A percentile compares a stretch with the other conserved stretches of the same genome.
Evolutionary conservation across 2,329 filamentous ascomycete genomes (phyloP).

Genomic region (Stachybotrys echinatus): DNA sequence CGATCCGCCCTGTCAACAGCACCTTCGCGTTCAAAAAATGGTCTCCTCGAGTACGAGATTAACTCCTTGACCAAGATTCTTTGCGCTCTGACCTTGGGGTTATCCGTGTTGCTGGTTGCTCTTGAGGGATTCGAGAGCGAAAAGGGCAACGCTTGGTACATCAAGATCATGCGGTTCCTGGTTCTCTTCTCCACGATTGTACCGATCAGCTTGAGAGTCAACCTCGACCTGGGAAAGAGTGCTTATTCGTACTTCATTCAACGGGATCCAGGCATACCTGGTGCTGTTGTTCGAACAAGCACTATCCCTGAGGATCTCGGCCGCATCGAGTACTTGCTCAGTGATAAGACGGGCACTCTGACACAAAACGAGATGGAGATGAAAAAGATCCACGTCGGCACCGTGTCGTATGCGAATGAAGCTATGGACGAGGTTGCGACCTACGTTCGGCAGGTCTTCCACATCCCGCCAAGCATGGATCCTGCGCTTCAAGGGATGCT

Average conservation of each 20-base stretch:
- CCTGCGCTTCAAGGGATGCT: slow-evolving; percentile 43
- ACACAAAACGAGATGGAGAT: slow-evolving; percentile 99
- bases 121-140: slow-evolving; percentile 73
- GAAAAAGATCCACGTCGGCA: slow-evolving; percentile 97
- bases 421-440: slow-evolving; percentile 95
- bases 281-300: slow-evolving; percentile 89
- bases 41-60: slow-evolving; percentile 90
- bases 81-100: slow-evolving; percentile 76
- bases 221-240: slow-evolving; percentile 94
- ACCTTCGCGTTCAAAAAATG: slow-evolving; percentile 87
- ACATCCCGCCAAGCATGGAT: slow-evolving; percentile 41
- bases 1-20: slow-evolving; percentile 90
- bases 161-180: slow-evolving; percentile 96
- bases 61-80: slow-evolving; percentile 96
- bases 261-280: slow-evolving; percentile 80
- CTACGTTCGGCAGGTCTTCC: slow-evolving; percentile 82
- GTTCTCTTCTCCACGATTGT: slow-evolving; percentile 99
- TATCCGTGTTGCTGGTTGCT: slow-evolving; percentile 85
- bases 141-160: slow-evolving; percentile 73
- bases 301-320: slow-evolving; percentile 97
- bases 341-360: slow-evolving; percentile 96
- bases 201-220: slow-evolving; percentile 92
- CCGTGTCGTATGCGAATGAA: slow-evolving; percentile 95
- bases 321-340: slow-evolving; percentile 91
- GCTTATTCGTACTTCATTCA: slow-evolving; percentile 97